Base-by-base conservation (phyloP, 352 stramenopile species). In the Phytophthora capsici region DNA sequence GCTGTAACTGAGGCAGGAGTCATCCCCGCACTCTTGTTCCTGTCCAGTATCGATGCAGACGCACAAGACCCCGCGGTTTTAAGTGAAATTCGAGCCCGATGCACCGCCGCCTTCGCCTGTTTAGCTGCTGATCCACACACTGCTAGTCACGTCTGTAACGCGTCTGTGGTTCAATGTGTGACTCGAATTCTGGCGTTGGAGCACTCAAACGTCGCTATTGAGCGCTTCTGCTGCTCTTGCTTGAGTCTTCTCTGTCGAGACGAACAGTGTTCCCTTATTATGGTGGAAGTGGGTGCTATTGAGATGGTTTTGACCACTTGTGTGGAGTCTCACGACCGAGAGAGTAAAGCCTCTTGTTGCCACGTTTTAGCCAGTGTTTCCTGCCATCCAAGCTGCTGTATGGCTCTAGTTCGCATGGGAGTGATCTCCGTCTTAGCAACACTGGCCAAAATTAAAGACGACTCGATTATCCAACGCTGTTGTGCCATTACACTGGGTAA, bases 341-440 rank as follows among this genome's bases (percentile, higher is more conserved):
- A 90, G 38, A 91, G 82, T 4, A 91, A 93, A 30, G 84, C 78
- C 0, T 90, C 74, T 0, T 91, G 84, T 17, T 94, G 86, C 30
- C 82, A 94, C 17, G 81, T 94, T 8, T 57, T 94, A 14, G 86
- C 86, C 1, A 92, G 81, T 43, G 79, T 93, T 36, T 91, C 82
- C 0, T 82, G 77, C n/a, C 86, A 94, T 49, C 66, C 70, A 19
- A 86, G 77, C 17, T 91, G 84, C 32, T 86, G 82, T 25, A 65
- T 69, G 23, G 66, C 78, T 1, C 66, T 94, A 0, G 75, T 94
- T 0, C 59, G 65, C 1, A 74, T 75, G 22, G 84, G 82, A 3
- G 76, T 84, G 1, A 63, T 94, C 4, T 73, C 76, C 0, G 82
- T 90, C 4, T 53, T 94, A 0, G 68, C 82, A 8, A 88, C 79